These are phyloP conservation scores for Tricholoma saponaceum DNA, from an alignment of 768 basidiomycete genomes.

Conservation along the genomic window DNA sequence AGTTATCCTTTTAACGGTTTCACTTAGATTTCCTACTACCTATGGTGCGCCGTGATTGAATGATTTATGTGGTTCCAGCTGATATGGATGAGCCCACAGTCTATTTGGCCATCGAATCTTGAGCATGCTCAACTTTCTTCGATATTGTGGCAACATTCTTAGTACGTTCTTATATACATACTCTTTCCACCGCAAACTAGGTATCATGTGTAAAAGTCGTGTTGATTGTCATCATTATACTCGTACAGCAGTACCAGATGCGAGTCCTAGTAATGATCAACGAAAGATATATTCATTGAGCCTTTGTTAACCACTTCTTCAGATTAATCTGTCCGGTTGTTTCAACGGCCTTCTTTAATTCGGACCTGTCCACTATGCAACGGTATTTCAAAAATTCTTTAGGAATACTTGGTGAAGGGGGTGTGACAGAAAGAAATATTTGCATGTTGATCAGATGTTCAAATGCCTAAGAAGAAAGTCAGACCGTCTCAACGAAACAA, in stretches of 20 bases:
- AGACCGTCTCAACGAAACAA: neutral
- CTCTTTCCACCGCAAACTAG: neutral
- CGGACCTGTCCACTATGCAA: conserved; percentile 57
- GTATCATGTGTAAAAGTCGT: neutral
- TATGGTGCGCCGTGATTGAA: neutral
- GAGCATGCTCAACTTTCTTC: neutral
- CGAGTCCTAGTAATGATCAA: neutral
- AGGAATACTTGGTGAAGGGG: conserved; percentile 44
- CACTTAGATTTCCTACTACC: neutral
- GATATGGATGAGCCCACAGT: neutral
- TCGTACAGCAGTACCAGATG: neutral
- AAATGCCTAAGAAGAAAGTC: conserved; percentile 54
- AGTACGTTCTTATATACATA: neutral
- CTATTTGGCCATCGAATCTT: neutral
- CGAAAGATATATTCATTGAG: conserved; percentile 25
- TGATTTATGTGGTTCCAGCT: neutral
- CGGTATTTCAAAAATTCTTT: conserved; percentile 77
- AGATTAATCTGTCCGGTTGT: conserved; percentile 63
- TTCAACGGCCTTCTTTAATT: conserved; percentile 66
- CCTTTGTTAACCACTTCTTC: conserved; percentile 75
- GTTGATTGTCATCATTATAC: neutral
- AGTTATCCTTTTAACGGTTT: neutral
- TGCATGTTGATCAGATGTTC: conserved; percentile 56
- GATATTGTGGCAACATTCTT: neutral
- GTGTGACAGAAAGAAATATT: conserved; percentile 51